These are phyloP conservation scores for Ruellia speciosa DNA, from an alignment of 305 asterid genomes.

Conservation along the genomic window DNA sequence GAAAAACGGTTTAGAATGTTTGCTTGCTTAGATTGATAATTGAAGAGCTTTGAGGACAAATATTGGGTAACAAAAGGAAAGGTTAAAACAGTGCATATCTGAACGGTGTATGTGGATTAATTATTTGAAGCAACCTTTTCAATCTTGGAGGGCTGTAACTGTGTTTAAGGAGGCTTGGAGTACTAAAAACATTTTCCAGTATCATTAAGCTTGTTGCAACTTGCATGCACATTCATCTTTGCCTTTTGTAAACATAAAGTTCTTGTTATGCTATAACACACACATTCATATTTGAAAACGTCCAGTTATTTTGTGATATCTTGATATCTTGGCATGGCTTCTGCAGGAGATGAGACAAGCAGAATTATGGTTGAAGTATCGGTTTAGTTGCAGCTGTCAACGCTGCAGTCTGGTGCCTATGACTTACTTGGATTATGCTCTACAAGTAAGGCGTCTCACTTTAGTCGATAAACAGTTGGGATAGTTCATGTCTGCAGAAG, in stretches of 20 bases:
- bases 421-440: neutral
- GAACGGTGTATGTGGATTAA: neutral
- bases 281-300: neutral
- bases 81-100: neutral
- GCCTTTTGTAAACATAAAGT: neutral
- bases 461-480: no score
- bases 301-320: neutral
- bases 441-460: neutral
- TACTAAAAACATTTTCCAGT: neutral
- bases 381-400: neutral
- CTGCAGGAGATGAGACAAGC: conserved; percentile 52
- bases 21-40: neutral
- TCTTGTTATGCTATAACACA: neutral
- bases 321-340: conserved; percentile 10
- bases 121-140: neutral
- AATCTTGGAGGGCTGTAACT: neutral
- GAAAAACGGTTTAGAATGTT: neutral
- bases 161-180: conserved; percentile 1
- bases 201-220: neutral
- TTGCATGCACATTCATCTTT: neutral
- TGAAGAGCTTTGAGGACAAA: neutral
- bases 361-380: conserved; percentile 44
- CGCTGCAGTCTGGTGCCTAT: neutral
- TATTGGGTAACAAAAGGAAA: neutral
- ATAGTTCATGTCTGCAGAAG: no score